Evolutionary conservation across 768 basidiomycete genomes (phyloP).

Genomic region (Pleurotus tuber-regium): DNA sequence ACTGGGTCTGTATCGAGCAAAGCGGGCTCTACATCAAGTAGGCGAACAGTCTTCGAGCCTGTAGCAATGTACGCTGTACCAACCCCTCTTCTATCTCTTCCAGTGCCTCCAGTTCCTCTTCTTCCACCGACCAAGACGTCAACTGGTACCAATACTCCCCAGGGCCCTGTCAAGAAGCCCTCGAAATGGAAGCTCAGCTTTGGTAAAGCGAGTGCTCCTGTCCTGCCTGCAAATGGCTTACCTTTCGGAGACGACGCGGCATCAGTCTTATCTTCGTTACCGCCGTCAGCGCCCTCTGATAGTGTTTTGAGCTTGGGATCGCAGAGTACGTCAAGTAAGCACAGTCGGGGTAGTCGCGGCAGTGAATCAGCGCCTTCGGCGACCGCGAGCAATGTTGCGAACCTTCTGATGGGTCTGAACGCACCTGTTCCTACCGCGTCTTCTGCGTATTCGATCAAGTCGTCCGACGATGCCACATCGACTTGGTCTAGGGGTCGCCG

Average conservation of each 20-base stretch:
- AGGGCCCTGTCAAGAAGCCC: constrained; percentile 59
- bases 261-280: constrained; percentile 3
- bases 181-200: constrained; percentile 87
- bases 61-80: constrained; percentile 45
- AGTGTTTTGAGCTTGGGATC: constrained; percentile 9
- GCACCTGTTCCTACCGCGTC: constrained; percentile 35
- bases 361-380: constrained; percentile 46
- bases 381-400: constrained; percentile 77
- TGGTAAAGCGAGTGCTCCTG: constrained; percentile 47
- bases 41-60: constrained; percentile 37
- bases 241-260: constrained; percentile 33
- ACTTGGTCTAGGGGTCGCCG: constrained; percentile 53
- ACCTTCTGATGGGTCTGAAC: constrained; percentile 68
- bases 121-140: constrained; percentile 36
- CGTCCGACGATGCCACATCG: constrained; percentile 38
- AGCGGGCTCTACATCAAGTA: constrained; percentile 26
- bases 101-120: constrained; percentile 21
- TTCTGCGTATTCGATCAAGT: constrained; percentile 18
- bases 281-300: constrained; percentile 6
- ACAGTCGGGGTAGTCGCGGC: constrained; percentile 1
- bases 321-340: constrained; percentile 5
- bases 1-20: constrained; percentile 26
- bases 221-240: constrained; percentile 34
- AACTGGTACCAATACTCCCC: constrained; percentile 15
- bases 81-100: constrained; percentile 25